Evolutionary conservation across 2,329 filamentous ascomycete genomes (phyloP).

Genomic region (Nemania sp.): DNA sequence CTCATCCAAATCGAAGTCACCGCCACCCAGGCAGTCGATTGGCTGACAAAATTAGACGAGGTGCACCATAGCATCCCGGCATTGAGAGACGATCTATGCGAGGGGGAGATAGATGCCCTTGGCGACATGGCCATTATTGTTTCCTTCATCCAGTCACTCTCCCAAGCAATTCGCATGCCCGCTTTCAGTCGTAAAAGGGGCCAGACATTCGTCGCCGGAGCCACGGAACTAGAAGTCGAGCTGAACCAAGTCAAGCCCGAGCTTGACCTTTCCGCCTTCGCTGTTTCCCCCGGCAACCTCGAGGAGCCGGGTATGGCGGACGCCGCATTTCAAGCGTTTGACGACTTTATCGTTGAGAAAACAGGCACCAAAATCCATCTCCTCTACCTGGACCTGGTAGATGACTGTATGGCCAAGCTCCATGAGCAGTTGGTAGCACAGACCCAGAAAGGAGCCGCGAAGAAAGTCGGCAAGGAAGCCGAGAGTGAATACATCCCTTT

Average conservation of each 20-base stretch:
- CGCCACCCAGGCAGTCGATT: constrained; percentile 43
- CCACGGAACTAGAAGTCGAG: constrained; percentile 44
- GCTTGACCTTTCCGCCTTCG: constrained; percentile 48
- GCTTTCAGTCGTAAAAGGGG: constrained; percentile 46
- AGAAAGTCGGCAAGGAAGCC: constrained; percentile 7
- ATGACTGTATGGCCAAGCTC: constrained; percentile 45
- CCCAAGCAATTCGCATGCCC: constrained; percentile 43
- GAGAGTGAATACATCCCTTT: constrained; percentile 31
- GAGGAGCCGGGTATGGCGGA: constrained; percentile 46
- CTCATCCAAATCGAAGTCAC: constrained; percentile 48
- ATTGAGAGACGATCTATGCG: constrained; percentile 42
- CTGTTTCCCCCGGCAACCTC: constrained; percentile 48
- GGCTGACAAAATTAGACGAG: constrained; percentile 47
- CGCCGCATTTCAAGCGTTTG: constrained; percentile 43
- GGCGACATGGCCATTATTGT: constrained; percentile 45
- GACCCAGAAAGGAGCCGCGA: neutral
- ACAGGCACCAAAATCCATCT: constrained; percentile 47
- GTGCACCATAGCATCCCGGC: constrained; percentile 43
- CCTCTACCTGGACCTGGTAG: constrained; percentile 50
- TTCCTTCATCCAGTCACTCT: constrained; percentile 47
- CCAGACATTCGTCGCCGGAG: constrained; percentile 43
- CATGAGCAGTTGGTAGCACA: constrained; percentile 36
- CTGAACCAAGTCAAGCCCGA: constrained; percentile 45
- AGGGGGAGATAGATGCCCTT: constrained; percentile 44
- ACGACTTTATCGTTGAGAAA: constrained; percentile 45